Percentiles rank a stretch among this genome's conserved stretches.
These are phyloP conservation scores for Pythium aquatile DNA, from an alignment of 352 stramenopile species.

Conservation along the genomic window DNA sequence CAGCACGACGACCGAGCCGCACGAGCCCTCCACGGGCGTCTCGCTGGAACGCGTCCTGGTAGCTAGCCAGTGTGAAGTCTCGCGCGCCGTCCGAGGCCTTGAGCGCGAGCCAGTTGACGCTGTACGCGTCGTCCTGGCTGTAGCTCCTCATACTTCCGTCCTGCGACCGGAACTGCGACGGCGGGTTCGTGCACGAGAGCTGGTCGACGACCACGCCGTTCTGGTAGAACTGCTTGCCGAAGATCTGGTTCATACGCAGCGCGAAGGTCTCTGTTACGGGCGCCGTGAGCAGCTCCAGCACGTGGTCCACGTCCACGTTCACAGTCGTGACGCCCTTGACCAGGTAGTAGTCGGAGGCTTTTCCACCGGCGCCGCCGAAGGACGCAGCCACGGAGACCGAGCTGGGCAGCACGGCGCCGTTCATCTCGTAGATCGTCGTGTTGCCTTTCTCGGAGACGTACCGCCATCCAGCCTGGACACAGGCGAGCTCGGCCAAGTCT, in stretches of 20 bases:
- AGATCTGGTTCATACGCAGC: slow-evolving; percentile 61
- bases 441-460: slow-evolving; percentile 51
- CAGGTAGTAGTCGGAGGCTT: slow-evolving; percentile 65
- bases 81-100: slow-evolving; percentile 42
- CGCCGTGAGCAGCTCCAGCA: slow-evolving; percentile 51
- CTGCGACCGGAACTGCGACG: slow-evolving; percentile 27
- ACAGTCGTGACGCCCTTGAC: slow-evolving; percentile 61
- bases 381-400: slow-evolving; percentile 18
- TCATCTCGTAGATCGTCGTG: slow-evolving; percentile 62
- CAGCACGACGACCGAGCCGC: slow-evolving; percentile 16
- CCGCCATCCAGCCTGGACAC: slow-evolving; percentile 43
- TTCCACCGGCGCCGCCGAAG: slow-evolving; percentile 35
- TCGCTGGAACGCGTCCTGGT: slow-evolving; percentile 61
- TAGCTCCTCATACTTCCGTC: slow-evolving; percentile 11
- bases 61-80: slow-evolving; percentile 72
- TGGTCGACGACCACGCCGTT: slow-evolving; percentile 57
- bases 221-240: slow-evolving; percentile 46
- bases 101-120: slow-evolving; percentile 66
- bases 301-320: slow-evolving; percentile 37
- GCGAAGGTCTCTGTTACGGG: slow-evolving; percentile 42
- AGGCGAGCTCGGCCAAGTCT: slow-evolving; percentile 55
- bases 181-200: slow-evolving; percentile 57
- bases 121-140: slow-evolving; percentile 62
- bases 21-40: slow-evolving; percentile 27
- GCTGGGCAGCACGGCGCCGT: slow-evolving; percentile 42